Evolutionary conservation across 345 rosid genomes (phyloP), one percentile per base, ranked within the genome.

Genomic region (Cochlearia excelsa): DNA sequence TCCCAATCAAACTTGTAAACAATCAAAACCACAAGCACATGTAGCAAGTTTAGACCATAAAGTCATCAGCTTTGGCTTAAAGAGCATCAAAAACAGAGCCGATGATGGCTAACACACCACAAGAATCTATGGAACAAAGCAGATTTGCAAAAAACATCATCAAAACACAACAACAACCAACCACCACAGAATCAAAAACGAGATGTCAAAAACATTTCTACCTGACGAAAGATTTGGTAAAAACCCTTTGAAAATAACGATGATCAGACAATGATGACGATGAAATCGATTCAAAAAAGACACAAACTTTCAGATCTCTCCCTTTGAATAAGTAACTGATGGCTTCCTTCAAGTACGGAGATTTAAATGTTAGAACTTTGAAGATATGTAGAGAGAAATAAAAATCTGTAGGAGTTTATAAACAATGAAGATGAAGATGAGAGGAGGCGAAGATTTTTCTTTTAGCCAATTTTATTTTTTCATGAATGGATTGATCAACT

Each of bases 401-500:
- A 8, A 35, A 5, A 5, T 35, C 1, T 3, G 6, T 3, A 35
- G 6, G 6, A 35, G 39, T 6, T 2, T 35, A 35, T 35, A 35
- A 35, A 35, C 1, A 5, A 35, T 35, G 43, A 5, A 39, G 43
- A 7, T 8, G 43, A 39, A 9, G 43, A 39, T 7, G 10, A 39
- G 10, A 39, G 43, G 43, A 39, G n/a, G 10, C 9, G 43, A 2
- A 39, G 43, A 39, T 39, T 39, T 33, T 33, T 33, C 5, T 33
- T 33, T 3, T 33, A 2, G 37, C 3, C 37, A 37, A 4, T 39
- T 39, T 39, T 39, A 7, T 7, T 11, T 33, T n/a, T n/a, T 6
- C 1, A 0, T 4, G 59, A 64, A 46, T n/a, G 66, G 55, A 65
- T 65, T 52, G 61, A 44, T 52, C 45, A 57, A 71, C 70, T 63